A percentile compares a stretch with the other conserved stretches of the same genome.
phyloP scores from a whole-genome alignment of 2,329 filamentous ascomycete species.

The Ramularia endophylla region DNA sequence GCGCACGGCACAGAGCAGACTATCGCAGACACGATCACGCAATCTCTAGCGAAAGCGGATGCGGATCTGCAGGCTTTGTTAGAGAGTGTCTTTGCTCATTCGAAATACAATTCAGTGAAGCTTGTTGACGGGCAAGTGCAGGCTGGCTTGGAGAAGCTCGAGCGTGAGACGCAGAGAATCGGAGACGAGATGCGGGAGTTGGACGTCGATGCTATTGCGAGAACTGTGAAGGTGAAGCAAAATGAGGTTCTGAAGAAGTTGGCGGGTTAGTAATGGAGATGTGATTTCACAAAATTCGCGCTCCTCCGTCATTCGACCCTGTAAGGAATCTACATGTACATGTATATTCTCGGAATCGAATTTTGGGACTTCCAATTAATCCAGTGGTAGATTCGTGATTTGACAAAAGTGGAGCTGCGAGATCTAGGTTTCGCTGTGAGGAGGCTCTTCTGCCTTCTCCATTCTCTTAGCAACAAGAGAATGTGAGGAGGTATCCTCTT shows the following conservation, averaged over 20 bases:
- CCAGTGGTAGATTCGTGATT: too few species aligned
- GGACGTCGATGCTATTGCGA: slow-evolving; percentile 23
- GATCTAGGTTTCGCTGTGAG: too few species aligned
- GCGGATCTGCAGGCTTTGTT: slow-evolving; percentile 33
- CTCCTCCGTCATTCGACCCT: too few species aligned
- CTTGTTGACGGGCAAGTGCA: slow-evolving; percentile 23
- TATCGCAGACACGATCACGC: slow-evolving; percentile 31
- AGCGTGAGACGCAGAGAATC: slow-evolving; percentile 32
- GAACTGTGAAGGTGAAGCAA: slow-evolving; percentile 18
- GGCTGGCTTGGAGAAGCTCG: slow-evolving; percentile 31
- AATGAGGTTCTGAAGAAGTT: slow-evolving; percentile 8
- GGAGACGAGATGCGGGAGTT: slow-evolving; percentile 34
- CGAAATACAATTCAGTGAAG: slow-evolving; percentile 14
- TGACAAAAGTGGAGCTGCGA: too few species aligned
- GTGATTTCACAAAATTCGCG: too few species aligned
- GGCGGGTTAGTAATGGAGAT: background rate
- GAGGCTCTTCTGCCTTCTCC: too few species aligned
- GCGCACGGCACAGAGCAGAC: slow-evolving; percentile 28
- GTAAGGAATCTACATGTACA: too few species aligned
- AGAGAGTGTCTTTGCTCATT: slow-evolving; percentile 34
- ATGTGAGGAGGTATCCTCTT: too few species aligned
- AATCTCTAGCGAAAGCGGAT: slow-evolving; percentile 34
- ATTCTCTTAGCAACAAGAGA: too few species aligned
- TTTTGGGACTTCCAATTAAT: too few species aligned
- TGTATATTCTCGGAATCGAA: too few species aligned